A percentile compares a stretch with the other conserved stretches of the same genome.
These are phyloP conservation scores for Setomelanomma holmii DNA, from an alignment of 2,329 filamentous ascomycete species.

Conservation along the genomic window DNA sequence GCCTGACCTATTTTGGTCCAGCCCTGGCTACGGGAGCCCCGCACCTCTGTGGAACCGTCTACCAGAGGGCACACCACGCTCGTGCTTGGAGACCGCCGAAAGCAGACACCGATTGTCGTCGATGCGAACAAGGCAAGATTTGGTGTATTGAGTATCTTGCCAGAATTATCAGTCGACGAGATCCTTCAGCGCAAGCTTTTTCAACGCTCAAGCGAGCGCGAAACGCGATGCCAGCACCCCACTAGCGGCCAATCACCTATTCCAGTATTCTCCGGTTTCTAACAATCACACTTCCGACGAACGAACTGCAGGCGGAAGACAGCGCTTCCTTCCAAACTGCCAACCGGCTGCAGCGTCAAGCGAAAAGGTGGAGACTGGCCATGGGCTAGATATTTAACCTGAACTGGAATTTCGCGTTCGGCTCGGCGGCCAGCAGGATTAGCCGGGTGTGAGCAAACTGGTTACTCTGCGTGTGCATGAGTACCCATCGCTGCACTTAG, in stretches of 20 bases:
- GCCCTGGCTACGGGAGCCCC: constrained; percentile 29
- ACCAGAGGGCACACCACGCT: constrained; percentile 18
- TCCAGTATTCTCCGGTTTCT: constrained; percentile 8
- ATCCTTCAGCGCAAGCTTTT: constrained; percentile 5
- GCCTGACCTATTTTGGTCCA: constrained; percentile 33
- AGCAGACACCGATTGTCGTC: constrained; percentile 6
- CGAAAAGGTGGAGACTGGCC: constrained; percentile 22
- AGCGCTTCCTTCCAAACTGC: constrained; percentile 14
- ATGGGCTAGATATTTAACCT: constrained; percentile 25
- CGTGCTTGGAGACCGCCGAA: constrained; percentile 13
- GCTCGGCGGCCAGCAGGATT: constrained; percentile 34
- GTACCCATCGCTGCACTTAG: constrained; percentile 30
- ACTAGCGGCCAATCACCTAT: constrained; percentile 22
- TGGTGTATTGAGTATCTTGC: too few relatives aligned
- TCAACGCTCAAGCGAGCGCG: constrained; percentile 10
- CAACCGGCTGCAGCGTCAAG: constrained; percentile 21
- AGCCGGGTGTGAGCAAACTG: constrained; percentile 25
- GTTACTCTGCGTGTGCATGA: constrained; percentile 38
- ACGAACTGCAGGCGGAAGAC: constrained; percentile 14
- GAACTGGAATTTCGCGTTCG: constrained; percentile 28
- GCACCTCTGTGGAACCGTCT: constrained; percentile 29
- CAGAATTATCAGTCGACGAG: too few relatives aligned
- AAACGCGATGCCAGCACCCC: constrained; percentile 7
- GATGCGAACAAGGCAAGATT: constrained; percentile 2
- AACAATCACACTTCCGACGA: constrained; percentile 19